Conservation (phyloP, 306 rosid genomes). For the Castanea mollissima region DNA sequence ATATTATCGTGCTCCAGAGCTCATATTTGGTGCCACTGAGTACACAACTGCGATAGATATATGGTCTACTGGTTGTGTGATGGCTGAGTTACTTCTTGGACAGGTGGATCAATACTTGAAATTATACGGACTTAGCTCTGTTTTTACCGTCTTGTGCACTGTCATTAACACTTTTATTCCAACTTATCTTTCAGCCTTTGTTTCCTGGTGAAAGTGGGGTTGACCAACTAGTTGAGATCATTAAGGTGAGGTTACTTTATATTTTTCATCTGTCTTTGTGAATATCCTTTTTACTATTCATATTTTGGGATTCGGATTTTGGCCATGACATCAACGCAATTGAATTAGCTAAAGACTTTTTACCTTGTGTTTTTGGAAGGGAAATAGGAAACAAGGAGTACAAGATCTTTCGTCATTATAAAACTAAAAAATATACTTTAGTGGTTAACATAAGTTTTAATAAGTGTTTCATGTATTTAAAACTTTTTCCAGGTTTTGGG, state of each 20-base stretch:
- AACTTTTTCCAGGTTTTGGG: constrained; percentile 76
- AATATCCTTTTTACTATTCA: background rate
- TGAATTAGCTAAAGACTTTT: background rate
- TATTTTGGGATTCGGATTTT: background rate
- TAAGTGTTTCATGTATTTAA: background rate
- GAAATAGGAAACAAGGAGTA: background rate
- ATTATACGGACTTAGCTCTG: constrained; percentile 2
- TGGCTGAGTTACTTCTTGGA: constrained; percentile 97
- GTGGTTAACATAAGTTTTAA: background rate
- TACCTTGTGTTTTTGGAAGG: background rate
- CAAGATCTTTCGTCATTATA: background rate
- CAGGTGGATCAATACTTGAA: constrained; percentile 57
- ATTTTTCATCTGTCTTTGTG: background rate
- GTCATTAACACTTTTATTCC: constrained; percentile 11
- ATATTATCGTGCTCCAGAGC: constrained; percentile 98
- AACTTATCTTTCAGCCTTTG: constrained; percentile 73
- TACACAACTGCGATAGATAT: constrained; percentile 97
- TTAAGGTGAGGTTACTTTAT: constrained; percentile 58
- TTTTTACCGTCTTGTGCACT: constrained; percentile 3
- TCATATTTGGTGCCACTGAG: constrained; percentile 97
- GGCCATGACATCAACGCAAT: background rate
- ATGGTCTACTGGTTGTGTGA: constrained; percentile 99
- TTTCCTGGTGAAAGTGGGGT: constrained; percentile 99
- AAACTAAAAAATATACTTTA: background rate
- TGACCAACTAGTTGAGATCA: constrained; percentile 97